A percentile compares a stretch with the other conserved stretches of the same genome.
Evolutionary conservation across 192 early-diverging fungal species (phyloP).

Genomic region (Phycomyces nitens): DNA sequence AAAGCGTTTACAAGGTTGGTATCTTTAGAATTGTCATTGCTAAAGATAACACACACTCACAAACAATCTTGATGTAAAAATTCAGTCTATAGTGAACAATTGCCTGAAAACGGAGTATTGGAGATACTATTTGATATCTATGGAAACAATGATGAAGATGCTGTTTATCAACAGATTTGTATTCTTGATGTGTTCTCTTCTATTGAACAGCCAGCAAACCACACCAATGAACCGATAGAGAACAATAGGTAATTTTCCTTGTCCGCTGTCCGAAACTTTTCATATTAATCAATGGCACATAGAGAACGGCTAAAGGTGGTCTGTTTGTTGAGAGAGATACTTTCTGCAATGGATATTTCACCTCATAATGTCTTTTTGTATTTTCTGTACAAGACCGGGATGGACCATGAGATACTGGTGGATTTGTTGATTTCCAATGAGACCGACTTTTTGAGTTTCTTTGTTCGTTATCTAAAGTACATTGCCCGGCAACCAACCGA

Average conservation of each 20-base stretch:
- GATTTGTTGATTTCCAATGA: constrained; percentile 30
- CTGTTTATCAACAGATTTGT: constrained; percentile 11
- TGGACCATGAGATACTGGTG: constrained; percentile 24
- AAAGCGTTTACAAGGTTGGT: constrained; percentile 13
- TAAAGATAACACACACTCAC: too few species aligned
- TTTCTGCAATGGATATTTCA: constrained; percentile 1
- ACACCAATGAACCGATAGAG: neutral
- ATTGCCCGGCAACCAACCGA: constrained; percentile 3
- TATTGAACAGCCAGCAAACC: neutral
- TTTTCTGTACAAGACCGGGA: constrained; percentile 16
- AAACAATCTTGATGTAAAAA: neutral
- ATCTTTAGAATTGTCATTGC: too few species aligned
- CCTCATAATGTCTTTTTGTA: constrained; percentile 27
- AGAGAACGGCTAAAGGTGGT: neutral
- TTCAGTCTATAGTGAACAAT: neutral
- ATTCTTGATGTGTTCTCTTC: constrained; percentile 6
- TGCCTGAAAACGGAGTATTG: neutral
- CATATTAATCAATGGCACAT: neutral
- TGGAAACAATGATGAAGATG: constrained; percentile 25
- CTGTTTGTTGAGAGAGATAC: neutral
- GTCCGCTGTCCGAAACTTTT: too few species aligned
- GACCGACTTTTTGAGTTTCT: constrained; percentile 21
- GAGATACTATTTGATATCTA: constrained; percentile 16
- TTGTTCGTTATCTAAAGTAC: constrained; percentile 28
- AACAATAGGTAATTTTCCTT: constrained; percentile 4